phyloP scores from a whole-genome alignment of 2,329 filamentous ascomycete genomes.

The Botrytis cinerea region DNA sequence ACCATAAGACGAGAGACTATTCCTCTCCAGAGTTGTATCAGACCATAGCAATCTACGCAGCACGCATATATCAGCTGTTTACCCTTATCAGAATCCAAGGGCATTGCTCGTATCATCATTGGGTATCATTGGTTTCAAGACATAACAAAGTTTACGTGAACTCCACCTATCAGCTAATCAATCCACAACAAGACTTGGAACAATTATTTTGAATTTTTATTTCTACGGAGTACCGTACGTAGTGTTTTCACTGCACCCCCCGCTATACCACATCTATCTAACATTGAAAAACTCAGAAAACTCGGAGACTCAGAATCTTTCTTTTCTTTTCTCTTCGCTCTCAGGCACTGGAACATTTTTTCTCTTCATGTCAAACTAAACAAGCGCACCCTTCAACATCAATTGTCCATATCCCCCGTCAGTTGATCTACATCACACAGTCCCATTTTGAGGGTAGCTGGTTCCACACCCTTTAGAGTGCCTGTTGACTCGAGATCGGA shows the following conservation, averaged over 20 bases:
- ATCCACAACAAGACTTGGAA: not conserved
- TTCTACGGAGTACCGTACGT: not conserved
- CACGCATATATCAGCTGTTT: conserved; percentile 1
- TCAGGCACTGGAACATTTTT: not conserved
- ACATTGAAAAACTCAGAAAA: not conserved
- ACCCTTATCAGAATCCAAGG: not conserved
- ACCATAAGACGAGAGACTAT: not conserved
- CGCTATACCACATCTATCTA: not conserved
- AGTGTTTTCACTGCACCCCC: not conserved
- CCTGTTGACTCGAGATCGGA: conserved; percentile 12
- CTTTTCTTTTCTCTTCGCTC: not conserved
- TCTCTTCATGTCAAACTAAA: conserved; percentile 16
- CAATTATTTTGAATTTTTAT: not conserved
- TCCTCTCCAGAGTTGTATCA: not conserved
- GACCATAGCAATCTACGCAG: not conserved
- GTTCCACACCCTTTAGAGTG: not conserved
- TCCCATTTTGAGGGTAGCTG: not conserved
- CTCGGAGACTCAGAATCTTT: not conserved
- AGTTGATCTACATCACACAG: conserved; percentile 8
- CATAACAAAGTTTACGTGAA: not conserved
- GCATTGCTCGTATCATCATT: not conserved
- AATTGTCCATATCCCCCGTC: not conserved
- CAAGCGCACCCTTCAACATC: conserved; percentile 7
- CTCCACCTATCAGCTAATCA: not conserved
- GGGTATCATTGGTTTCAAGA: conserved; percentile 16